Evolutionary conservation across 208 protist species (phyloP).

Genomic region (Herpetomonas samuelpessoai): DNA sequence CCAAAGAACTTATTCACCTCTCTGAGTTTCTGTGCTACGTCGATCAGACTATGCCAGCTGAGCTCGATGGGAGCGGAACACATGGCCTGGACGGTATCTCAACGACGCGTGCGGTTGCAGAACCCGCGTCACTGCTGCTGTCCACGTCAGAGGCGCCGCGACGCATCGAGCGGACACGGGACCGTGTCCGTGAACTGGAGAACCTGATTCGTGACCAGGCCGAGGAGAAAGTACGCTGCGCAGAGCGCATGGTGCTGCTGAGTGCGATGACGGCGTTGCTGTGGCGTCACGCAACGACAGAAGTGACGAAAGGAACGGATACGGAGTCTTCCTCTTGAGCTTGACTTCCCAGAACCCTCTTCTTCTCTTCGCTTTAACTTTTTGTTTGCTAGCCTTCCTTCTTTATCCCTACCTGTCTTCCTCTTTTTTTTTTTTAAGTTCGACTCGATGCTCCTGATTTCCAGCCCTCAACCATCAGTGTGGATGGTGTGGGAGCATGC

Average conservation of each 20-base stretch:
- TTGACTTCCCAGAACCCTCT: no score
- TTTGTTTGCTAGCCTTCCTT: no score
- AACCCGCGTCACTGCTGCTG: slow-evolving; percentile 5
- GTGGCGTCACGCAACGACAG: not conserved
- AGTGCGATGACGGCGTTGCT: slow-evolving; percentile 9
- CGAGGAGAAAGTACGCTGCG: slow-evolving; percentile 8
- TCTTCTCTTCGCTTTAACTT: no score
- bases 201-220: slow-evolving; percentile 8
- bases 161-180: slow-evolving; percentile 20
- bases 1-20: slow-evolving; percentile 58
- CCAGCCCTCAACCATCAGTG: no score
- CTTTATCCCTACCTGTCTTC: no score
- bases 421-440: no score
- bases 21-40: slow-evolving; percentile 47
- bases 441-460: no score
- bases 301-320: not conserved
- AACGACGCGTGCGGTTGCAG: not conserved
- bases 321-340: no score
- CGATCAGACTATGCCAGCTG: slow-evolving; percentile 7
- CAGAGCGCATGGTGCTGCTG: slow-evolving; percentile 41
- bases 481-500: no score
- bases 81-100: not conserved
- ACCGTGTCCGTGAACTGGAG: slow-evolving; percentile 41
- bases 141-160: slow-evolving; percentile 16
- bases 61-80: slow-evolving; percentile 5